phyloP scores from a whole-genome alignment of 768 basidiomycete species.

The Tulasnella sp. region DNA sequence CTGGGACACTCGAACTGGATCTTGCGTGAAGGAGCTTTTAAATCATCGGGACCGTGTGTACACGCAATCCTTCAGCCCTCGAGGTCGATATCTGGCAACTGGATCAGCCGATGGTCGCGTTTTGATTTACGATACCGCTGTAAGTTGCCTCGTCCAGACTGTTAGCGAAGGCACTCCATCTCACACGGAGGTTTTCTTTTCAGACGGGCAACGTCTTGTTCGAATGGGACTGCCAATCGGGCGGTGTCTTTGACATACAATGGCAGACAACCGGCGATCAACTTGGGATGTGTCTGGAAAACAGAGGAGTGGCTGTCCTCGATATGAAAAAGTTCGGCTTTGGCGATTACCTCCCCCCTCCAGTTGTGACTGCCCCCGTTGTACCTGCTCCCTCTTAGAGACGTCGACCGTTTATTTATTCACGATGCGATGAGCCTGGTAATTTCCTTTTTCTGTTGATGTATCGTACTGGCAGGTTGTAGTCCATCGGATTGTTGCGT shows the following conservation, averaged over 20 bases:
- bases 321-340: conserved; percentile 11
- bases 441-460: background rate
- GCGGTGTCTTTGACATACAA: conserved; percentile 61
- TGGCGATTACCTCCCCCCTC: conserved; percentile 4
- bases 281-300: conserved; percentile 9
- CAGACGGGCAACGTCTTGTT: conserved; percentile 15
- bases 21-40: conserved; percentile 56
- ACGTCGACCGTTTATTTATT: background rate
- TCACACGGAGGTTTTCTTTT: background rate
- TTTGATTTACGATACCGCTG: conserved; percentile 57
- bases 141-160: conserved; percentile 24
- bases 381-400: background rate
- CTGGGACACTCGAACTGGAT: conserved; percentile 72
- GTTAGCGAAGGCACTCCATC: background rate
- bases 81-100: conserved; percentile 58
- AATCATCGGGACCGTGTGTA: conserved; percentile 67
- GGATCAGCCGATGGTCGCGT: conserved; percentile 72
- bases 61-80: conserved; percentile 62
- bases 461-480: background rate
- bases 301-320: conserved; percentile 10
- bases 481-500: background rate
- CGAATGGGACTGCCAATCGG: conserved; percentile 34
- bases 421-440: background rate
- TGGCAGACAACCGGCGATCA: conserved; percentile 41
- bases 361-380: background rate